Evolutionary conservation across 2,329 filamentous ascomycete species (phyloP), one percentile per base, ranked within the genome.

Genomic region (Mycosphaerella sp.): DNA sequence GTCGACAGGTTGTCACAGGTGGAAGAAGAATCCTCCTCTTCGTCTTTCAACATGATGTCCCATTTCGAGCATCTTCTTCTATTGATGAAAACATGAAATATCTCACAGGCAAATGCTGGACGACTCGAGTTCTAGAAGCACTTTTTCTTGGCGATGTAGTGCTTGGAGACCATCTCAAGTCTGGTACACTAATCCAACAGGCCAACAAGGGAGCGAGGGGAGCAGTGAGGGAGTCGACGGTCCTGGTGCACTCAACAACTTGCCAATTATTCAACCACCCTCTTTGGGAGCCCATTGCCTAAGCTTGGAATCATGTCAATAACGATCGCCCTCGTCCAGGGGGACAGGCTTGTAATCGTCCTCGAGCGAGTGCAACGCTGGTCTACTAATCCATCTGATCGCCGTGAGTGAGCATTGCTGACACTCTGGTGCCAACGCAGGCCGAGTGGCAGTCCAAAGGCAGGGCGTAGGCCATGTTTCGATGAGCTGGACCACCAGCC

Each of bases 261-360:
- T 45, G 44, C 78, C 70, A 8, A 83, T 73, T 1, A 84, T 66
- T 45, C 67, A 74, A 64, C 73, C 76, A 67, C 84, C 82, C 61
- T 84, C 81, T 45, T 75, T 72, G 9, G 73, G 67, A 2, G 77
- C 76, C 81, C 81, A 85, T 44, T 75, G 70, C 44, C 14, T 17
- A 17, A 77, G 80, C 2, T 71, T 64, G 0, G 80, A 79, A 60
- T 83, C 80, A 62, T 77, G 83, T 39, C 80, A 73, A 66, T 83
- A 80, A 9, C 72, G 67, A 2, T 80, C 79, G 14, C 14, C 14
- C 61, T 84, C 80, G 60, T 84, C 84, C 6, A 68, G 68, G 1
- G 74, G 73, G n/a, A 80, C 76, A 0, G 79, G 79, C 55, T 73
- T 73, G 59, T 80, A 80, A 36, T 68, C 67, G 29, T 67, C 58